phyloP scores from a whole-genome alignment of 176 grass and related monocot genomes.

The Rhynchospora tenuis region DNA sequence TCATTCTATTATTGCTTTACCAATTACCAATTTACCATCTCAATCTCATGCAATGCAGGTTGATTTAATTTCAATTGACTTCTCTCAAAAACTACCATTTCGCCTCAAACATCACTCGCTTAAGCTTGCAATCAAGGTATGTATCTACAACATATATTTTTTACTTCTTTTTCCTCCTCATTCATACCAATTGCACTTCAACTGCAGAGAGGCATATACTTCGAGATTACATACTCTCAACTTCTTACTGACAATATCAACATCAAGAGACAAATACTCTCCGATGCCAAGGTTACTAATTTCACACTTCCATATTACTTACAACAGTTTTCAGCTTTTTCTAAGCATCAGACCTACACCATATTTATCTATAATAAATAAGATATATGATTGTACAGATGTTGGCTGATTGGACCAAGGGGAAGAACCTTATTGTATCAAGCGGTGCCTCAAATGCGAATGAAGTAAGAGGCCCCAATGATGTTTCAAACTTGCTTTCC shows the following conservation, averaged over 20 bases:
- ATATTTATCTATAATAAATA: neutral
- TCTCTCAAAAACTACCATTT: slow-evolving; percentile 64
- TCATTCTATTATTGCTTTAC: too few relatives aligned
- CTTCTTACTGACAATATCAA: slow-evolving; percentile 46
- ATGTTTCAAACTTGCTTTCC: slow-evolving; percentile 55
- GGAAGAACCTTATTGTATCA: slow-evolving; percentile 82
- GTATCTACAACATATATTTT: neutral
- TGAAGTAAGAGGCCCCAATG: slow-evolving; percentile 71
- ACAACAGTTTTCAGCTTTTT: neutral
- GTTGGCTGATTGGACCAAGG: slow-evolving; percentile 66
- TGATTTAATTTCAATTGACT: slow-evolving; percentile 71
- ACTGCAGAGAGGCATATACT: slow-evolving; percentile 53
- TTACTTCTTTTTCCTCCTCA: too few relatives aligned
- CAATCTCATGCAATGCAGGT: slow-evolving; percentile 27
- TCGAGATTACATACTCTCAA: slow-evolving; percentile 66
- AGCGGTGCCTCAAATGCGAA: slow-evolving; percentile 57
- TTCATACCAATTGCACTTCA: neutral
- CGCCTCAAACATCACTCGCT: slow-evolving; percentile 58
- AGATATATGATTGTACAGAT: slow-evolving; percentile 28
- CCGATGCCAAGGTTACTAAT: slow-evolving; percentile 51
- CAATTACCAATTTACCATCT: too few relatives aligned
- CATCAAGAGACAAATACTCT: slow-evolving; percentile 43
- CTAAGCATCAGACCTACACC: neutral
- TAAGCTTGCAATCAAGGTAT: slow-evolving; percentile 65
- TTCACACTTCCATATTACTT: too few relatives aligned